Percentiles rank a stretch among this genome's conserved stretches.
Conservation (phyloP, 75 land plant genomes). For the Gnetum montanum region DNA sequence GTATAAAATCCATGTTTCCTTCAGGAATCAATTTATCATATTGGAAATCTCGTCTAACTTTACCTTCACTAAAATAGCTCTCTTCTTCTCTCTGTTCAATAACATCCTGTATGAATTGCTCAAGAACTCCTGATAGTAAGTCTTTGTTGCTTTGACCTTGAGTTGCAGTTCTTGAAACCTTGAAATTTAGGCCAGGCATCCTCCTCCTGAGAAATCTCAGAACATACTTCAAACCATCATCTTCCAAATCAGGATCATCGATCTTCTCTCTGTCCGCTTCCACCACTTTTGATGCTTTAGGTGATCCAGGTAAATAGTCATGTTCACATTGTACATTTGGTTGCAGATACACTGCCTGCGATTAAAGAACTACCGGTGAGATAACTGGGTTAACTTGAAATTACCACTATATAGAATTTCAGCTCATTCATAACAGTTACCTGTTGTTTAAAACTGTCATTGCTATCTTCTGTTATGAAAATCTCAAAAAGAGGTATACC, state of each 20-base stretch:
- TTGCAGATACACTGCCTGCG: neutral
- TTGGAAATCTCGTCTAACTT: conserved; percentile 9
- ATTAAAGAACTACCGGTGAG: neutral
- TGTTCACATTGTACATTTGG: neutral
- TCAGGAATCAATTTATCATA: conserved; percentile 1
- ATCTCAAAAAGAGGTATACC: conserved; percentile 83
- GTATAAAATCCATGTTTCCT: neutral
- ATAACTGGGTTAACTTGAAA: no score
- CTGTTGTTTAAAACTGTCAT: conserved; percentile 70
- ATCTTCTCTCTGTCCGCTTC: conserved; percentile 22
- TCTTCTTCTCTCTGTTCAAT: conserved; percentile 5
- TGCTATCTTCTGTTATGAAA: conserved; percentile 39
- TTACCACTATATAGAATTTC: no score
- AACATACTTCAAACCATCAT: conserved; percentile 28
- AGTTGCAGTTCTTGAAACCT: conserved; percentile 31
- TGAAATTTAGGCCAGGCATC: conserved; percentile 41
- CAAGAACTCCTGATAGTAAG: conserved; percentile 7
- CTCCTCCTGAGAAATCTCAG: conserved; percentile 31
- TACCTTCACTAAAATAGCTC: conserved; percentile 1
- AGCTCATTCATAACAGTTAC: conserved; percentile 22
- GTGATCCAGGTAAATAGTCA: neutral
- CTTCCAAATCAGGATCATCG: conserved; percentile 22
- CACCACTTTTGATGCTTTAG: conserved; percentile 6
- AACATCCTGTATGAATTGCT: conserved; percentile 4
- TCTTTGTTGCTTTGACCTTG: conserved; percentile 31